Evolutionary conservation across 257 asterid species (phyloP).

Genomic region (Apocynum venetum): DNA sequence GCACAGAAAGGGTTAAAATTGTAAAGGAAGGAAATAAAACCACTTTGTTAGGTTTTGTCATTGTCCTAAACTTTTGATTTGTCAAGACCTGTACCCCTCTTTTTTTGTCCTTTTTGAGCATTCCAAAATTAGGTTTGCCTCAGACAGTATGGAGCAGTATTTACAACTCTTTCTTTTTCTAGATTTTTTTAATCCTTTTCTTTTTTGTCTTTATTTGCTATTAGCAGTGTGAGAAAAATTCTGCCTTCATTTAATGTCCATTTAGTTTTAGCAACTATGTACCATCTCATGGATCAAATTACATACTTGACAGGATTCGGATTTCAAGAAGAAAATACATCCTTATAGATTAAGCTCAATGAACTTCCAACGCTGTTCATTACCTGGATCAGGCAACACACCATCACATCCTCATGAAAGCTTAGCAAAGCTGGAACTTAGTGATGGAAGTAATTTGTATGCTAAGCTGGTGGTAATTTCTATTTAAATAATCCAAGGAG

Average conservation of each 20-base stretch:
- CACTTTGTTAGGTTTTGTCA: background rate
- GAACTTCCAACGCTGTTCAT: constrained; percentile 42
- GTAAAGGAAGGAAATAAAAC: background rate
- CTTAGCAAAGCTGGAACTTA: constrained; percentile 63
- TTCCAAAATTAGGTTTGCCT: background rate
- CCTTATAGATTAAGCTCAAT: constrained; percentile 70
- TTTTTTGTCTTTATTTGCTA: background rate
- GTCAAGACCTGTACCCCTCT: background rate
- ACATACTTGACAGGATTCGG: constrained; percentile 45
- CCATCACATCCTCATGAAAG: constrained; percentile 43
- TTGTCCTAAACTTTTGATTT: background rate
- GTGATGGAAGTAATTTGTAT: constrained; percentile 62
- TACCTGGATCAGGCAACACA: constrained; percentile 18
- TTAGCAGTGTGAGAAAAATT: background rate
- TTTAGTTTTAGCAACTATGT: background rate
- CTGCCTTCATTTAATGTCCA: background rate
- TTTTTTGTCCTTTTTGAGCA: background rate
- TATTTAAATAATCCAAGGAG: constrained; percentile 2
- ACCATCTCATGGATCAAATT: background rate
- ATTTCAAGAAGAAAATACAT: constrained; percentile 52
- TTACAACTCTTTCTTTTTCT: too few species aligned
- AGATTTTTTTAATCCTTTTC: background rate
- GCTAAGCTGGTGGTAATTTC: constrained; percentile 84
- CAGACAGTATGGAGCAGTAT: too few species aligned
- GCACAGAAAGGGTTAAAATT: background rate